A percentile compares a stretch with the other conserved stretches of the same genome.
Evolutionary conservation across 768 basidiomycete species (phyloP).

Genomic region (Termitomyces sp.): DNA sequence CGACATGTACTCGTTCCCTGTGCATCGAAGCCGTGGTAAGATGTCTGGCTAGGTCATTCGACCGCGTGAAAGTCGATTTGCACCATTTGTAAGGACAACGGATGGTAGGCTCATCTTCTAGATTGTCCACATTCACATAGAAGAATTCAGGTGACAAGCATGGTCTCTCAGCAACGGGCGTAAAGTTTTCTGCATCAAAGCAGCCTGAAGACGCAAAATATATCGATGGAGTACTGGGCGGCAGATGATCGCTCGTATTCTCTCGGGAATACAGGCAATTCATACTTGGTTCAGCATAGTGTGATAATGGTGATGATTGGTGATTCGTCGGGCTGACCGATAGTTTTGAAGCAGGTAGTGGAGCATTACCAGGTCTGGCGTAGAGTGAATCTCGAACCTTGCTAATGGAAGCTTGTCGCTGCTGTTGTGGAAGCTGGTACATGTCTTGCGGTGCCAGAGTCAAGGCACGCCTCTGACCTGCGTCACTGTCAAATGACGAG

Average conservation of each 20-base stretch:
- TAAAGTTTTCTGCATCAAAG: neutral
- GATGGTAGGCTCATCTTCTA: neutral
- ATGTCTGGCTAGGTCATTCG: conserved; percentile 19
- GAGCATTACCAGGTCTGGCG: neutral
- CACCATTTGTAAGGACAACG: conserved; percentile 19
- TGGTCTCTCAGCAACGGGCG: neutral
- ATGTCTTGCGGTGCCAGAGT: conserved; percentile 1
- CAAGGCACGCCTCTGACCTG: neutral
- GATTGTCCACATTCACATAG: neutral
- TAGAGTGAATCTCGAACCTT: neutral
- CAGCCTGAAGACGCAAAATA: neutral
- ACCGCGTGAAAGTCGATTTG: conserved; percentile 20
- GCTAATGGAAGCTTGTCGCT: neutral
- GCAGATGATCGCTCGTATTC: neutral
- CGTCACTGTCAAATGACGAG: neutral
- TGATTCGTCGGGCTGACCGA: neutral
- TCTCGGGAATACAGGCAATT: neutral
- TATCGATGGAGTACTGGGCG: neutral
- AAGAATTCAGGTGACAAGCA: neutral
- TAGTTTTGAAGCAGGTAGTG: neutral
- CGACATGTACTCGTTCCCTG: conserved; percentile 7
- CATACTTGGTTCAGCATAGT: neutral
- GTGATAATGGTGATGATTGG: neutral
- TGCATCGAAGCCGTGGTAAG: conserved; percentile 20
- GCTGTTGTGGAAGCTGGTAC: neutral